These are phyloP conservation scores for Trichoderma brevicompactum DNA, from an alignment of 2,329 filamentous ascomycete genomes.

Conservation along the genomic window DNA sequence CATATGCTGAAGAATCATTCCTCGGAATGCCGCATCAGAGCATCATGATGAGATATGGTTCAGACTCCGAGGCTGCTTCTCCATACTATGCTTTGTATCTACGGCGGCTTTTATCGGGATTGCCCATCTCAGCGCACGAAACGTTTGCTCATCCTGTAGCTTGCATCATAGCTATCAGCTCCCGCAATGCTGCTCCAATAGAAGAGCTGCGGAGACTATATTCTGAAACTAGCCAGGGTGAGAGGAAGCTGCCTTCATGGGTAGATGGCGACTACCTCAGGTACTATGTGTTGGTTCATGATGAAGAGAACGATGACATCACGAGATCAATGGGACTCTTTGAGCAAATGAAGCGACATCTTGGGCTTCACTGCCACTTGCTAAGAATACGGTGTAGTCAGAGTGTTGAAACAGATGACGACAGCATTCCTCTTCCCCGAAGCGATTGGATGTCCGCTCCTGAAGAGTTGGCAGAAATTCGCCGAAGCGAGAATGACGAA, in stretches of 20 bases:
- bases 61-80: constrained; percentile 62
- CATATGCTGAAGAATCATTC: constrained; percentile 69
- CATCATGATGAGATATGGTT: constrained; percentile 46
- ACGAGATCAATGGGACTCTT: constrained; percentile 86
- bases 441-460: constrained; percentile 88
- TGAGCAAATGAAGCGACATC: constrained; percentile 99
- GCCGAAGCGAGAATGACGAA: constrained; percentile 68
- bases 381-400: constrained; percentile 82
- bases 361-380: constrained; percentile 93
- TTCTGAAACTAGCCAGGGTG: constrained; percentile 78
- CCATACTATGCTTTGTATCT: constrained; percentile 87
- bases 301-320: constrained; percentile 95
- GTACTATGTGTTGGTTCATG: constrained; percentile 95
- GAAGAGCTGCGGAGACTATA: constrained; percentile 86
- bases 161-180: constrained; percentile 93
- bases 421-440: constrained; percentile 78
- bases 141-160: constrained; percentile 95
- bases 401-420: constrained; percentile 87
- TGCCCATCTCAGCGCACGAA: constrained; percentile 81
- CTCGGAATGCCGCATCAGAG: constrained; percentile 44
- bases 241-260: constrained; percentile 76
- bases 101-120: constrained; percentile 77
- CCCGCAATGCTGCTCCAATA: constrained; percentile 79
- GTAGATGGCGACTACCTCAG: constrained; percentile 89
- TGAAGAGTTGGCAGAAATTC: constrained; percentile 80